Evolutionary conservation across 2,329 filamentous ascomycete species (phyloP).

Genomic region (Alternaria infectoria): DNA sequence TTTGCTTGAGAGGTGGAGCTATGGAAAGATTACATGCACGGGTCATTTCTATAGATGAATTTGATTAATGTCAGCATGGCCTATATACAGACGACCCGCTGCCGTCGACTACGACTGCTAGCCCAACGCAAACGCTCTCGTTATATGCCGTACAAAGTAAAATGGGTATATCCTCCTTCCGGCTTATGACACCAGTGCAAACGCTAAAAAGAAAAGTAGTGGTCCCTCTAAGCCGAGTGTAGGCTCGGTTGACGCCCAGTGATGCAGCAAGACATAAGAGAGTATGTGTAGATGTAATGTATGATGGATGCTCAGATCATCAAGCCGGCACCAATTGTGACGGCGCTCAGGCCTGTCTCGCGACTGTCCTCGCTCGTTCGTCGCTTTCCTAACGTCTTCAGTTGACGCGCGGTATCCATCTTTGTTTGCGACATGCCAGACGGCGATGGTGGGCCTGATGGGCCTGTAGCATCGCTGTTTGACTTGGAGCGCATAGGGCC

Average conservation of each 20-base stretch:
- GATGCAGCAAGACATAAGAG: not conserved
- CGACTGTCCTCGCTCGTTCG: slow-evolving; percentile 26
- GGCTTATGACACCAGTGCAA: not conserved
- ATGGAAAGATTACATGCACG: not conserved
- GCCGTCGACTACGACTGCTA: not conserved
- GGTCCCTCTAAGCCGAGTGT: not conserved
- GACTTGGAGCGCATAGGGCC: slow-evolving; percentile 32
- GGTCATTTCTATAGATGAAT: not conserved
- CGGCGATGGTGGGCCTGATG: slow-evolving; percentile 37
- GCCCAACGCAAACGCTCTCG: not conserved
- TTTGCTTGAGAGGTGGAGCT: not conserved
- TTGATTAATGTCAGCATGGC: not conserved
- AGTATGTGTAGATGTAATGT: not conserved
- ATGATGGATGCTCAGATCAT: slow-evolving; percentile 24
- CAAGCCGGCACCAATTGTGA: slow-evolving; percentile 28
- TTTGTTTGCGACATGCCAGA: slow-evolving; percentile 31
- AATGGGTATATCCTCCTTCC: slow-evolving; percentile 6
- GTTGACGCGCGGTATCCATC: slow-evolving; percentile 28
- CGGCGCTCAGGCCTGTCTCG: slow-evolving; percentile 26
- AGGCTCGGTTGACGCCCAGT: not conserved
- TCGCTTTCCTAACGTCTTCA: slow-evolving; percentile 27
- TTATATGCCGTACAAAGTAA: slow-evolving; percentile 9
- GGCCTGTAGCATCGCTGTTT: slow-evolving; percentile 22
- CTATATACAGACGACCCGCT: not conserved
- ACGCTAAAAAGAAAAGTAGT: not conserved